A percentile compares a stretch with the other conserved stretches of the same genome.
These are phyloP conservation scores for Ophiostoma tasmaniense DNA, from an alignment of 2,329 filamentous ascomycete genomes.

Conservation along the genomic window DNA sequence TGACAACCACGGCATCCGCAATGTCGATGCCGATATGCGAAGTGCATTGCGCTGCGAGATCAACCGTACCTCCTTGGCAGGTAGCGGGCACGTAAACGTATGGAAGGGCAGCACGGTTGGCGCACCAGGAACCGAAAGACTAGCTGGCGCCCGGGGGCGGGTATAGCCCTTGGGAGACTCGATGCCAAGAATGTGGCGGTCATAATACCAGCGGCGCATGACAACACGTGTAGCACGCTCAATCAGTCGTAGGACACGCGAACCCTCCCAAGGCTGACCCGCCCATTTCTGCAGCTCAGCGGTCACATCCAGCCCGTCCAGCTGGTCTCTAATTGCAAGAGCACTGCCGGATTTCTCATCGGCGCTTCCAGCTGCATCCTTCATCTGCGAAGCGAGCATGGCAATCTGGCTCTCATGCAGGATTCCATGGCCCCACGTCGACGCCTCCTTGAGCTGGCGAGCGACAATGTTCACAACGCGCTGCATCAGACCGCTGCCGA, in stretches of 20 bases:
- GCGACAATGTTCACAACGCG: conserved; percentile 85
- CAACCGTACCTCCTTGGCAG: conserved; percentile 80
- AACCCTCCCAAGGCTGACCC: conserved; percentile 77
- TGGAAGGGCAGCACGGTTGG: conserved; percentile 96
- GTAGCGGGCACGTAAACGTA: conserved; percentile 91
- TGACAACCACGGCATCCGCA: conserved; percentile 81
- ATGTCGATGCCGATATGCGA: conserved; percentile 82
- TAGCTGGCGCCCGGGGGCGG: conserved; percentile 63
- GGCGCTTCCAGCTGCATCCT: conserved; percentile 24
- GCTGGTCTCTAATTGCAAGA: neutral
- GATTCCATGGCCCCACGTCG: conserved; percentile 71
- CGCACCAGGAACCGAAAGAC: conserved; percentile 71
- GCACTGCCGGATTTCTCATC: neutral
- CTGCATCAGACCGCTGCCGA: conserved; percentile 73
- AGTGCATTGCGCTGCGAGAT: conserved; percentile 94
- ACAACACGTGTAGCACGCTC: conserved; percentile 74
- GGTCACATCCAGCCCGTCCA: conserved; percentile 28
- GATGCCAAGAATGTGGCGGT: conserved; percentile 59
- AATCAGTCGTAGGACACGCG: conserved; percentile 70
- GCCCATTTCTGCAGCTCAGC: conserved; percentile 51
- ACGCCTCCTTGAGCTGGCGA: conserved; percentile 78
- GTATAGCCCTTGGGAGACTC: conserved; percentile 54
- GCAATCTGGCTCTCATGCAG: conserved; percentile 49
- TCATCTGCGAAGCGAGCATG: conserved; percentile 41
- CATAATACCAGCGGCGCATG: conserved; percentile 80